Base-by-base conservation (phyloP, 192 early-diverging fungal species). In the Umbelopsis ramanniana region DNA sequence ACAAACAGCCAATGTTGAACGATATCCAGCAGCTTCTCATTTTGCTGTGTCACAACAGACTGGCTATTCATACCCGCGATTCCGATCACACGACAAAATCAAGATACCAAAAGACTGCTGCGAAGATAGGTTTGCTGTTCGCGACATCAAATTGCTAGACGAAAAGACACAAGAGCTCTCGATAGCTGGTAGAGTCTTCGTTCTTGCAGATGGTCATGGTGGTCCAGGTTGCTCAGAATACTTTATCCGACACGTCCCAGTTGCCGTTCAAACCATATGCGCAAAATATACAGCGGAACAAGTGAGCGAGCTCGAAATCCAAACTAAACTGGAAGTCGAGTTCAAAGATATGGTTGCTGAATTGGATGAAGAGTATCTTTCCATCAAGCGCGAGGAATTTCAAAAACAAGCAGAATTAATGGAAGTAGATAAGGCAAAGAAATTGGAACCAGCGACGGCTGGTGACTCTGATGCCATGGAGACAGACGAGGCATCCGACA, bases 61-160 rank as follows among this genome's bases (percentile, higher is more conserved):
- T 9, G 87, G 87, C 29, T 88, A 88, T 70, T 81, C 85, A 22
- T 88, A 88, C 66, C 85, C 87, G 17, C 81, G 87, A 40, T 85
- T 86, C 72, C 75, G 87, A 22, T 79, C 74, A 24, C 76, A 76
- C 45, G 74, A 77, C 10, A 76, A 76, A 23, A 76, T 82, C n/a
- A 84, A 83, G 47, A 73, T 85, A 53, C 79, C 79, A 2, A 88
- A 88, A 29, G 70, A 72, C 3, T 69, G 81, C 14, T 88, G 87
- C 66, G 87, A 88, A 69, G 87, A 88, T 52, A 77, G 81, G n/a
- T 86, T 77, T 47, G 72, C 77, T 4, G 79, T 88, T 15, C 68
- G 82, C 24, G 87, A 88, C 63, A 63, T 63, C 57, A 63, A 63
- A 19, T 37, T 63, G 57, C 33, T 63, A 63, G 57, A 63, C 14